These are phyloP conservation scores for Trichosporon ovoides DNA, from an alignment of 1,284 basidiomycete species.

Conservation along the genomic window DNA sequence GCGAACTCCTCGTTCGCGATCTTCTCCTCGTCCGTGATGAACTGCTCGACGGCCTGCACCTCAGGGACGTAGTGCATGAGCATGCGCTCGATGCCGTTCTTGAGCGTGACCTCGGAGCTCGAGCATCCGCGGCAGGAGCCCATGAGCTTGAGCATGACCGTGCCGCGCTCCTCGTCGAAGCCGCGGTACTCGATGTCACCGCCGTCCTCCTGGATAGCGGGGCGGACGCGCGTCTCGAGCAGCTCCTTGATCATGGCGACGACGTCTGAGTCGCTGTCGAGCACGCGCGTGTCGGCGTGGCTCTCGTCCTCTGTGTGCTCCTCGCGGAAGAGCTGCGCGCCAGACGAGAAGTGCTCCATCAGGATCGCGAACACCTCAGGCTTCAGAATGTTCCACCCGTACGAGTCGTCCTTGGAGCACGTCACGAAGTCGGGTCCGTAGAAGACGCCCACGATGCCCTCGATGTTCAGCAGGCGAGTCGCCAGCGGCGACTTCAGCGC, in stretches of 20 bases:
- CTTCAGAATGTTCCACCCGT: slow-evolving; percentile 83
- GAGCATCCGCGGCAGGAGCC: slow-evolving; percentile 94
- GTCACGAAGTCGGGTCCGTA: slow-evolving; percentile 98
- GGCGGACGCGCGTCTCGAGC: slow-evolving; percentile 87
- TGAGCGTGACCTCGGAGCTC: slow-evolving; percentile 88
- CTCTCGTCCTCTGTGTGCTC: slow-evolving; percentile 63
- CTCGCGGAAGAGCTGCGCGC: slow-evolving; percentile 71
- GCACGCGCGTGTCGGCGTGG: slow-evolving; percentile 89
- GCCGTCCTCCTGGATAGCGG: slow-evolving; percentile 76
- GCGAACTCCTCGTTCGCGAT: slow-evolving; percentile 85
- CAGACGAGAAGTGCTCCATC: slow-evolving; percentile 96
- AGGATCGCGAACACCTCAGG: slow-evolving; percentile 97
- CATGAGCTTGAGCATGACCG: slow-evolving; percentile 77
- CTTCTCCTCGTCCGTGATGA: slow-evolving; percentile 83
- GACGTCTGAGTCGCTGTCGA: slow-evolving; percentile 94
- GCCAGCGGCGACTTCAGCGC: slow-evolving; percentile 85
- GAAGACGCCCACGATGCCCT: slow-evolving; percentile 83
- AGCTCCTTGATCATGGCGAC: slow-evolving; percentile 99
- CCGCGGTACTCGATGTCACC: slow-evolving; percentile 56
- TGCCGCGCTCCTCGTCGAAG: slow-evolving; percentile 53
- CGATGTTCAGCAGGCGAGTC: slow-evolving; percentile 84
- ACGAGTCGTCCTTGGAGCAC: slow-evolving; percentile 83
- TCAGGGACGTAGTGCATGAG: slow-evolving; percentile 98
- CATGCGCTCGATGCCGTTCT: slow-evolving; percentile 96
- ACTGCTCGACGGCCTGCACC: slow-evolving; percentile 93